phyloP scores from a whole-genome alignment of 1,284 basidiomycete genomes.

The Ganoderma meredithae region DNA sequence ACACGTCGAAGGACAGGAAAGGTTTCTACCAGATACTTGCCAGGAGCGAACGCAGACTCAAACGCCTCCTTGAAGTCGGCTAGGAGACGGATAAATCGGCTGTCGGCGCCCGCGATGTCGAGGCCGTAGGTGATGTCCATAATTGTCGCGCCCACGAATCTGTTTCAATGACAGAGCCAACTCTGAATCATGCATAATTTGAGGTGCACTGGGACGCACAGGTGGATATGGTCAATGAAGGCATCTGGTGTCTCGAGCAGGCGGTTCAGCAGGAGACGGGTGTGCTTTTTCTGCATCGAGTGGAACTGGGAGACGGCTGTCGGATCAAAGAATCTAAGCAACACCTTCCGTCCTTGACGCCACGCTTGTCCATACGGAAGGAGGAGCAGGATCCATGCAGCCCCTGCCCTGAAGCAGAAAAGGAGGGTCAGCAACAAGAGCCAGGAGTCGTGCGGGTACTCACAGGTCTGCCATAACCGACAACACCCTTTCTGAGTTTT shows the following conservation, averaged over 20 bases:
- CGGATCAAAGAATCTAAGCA: background rate
- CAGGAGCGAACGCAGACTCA: background rate
- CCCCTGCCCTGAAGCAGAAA: background rate
- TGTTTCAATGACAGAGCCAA: background rate
- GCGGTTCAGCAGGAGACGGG: background rate
- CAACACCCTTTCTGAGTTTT: slow-evolving; percentile 28
- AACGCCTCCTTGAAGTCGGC: background rate
- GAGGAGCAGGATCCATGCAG: background rate
- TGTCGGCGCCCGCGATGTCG: background rate
- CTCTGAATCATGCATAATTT: background rate
- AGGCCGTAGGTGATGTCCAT: background rate
- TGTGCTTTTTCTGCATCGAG: background rate
- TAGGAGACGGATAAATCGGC: background rate
- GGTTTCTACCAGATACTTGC: background rate
- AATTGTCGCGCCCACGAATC: background rate
- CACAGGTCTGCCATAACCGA: slow-evolving; percentile 21
- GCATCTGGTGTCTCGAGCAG: background rate
- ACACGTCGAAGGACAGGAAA: background rate
- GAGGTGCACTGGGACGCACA: background rate
- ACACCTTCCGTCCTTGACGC: background rate
- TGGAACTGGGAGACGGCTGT: background rate
- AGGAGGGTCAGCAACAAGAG: background rate
- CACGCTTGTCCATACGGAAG: background rate
- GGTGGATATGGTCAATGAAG: background rate
- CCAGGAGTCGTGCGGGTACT: background rate